Percentiles rank a stretch among this genome's conserved stretches.
phyloP scores from a whole-genome alignment of 176 grass and related monocot species.

The Eleusine coracana region DNA sequence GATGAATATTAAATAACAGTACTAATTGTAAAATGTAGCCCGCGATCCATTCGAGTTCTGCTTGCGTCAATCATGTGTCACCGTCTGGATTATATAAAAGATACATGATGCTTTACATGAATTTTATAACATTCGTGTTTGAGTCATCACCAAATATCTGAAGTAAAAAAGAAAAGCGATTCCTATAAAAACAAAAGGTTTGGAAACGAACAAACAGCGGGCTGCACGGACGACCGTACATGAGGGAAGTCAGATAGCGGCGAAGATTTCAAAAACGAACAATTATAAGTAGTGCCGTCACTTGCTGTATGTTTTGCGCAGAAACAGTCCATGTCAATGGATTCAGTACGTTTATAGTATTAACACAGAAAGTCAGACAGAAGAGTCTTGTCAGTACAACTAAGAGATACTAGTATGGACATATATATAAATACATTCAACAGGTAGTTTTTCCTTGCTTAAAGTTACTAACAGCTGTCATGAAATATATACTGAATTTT shows the following conservation, averaged over 20 bases:
- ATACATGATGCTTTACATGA: not conserved
- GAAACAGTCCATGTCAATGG: constrained; percentile 9
- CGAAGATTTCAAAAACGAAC: not conserved
- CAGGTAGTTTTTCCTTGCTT: too few species aligned
- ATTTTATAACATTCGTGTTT: not conserved
- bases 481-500: too few species aligned
- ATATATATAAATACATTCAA: too few species aligned
- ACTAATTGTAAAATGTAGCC: not conserved
- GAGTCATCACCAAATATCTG: not conserved
- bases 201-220: not conserved
- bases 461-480: too few species aligned
- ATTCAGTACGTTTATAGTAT: not conserved
- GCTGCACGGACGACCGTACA: constrained; percentile 40
- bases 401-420: too few species aligned
- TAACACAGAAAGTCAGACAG: not conserved
- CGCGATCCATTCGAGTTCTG: not conserved
- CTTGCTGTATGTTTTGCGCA: not conserved
- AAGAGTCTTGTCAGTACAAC: too few species aligned
- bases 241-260: constrained; percentile 22
- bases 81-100: not conserved
- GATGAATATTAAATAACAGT: too few species aligned
- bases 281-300: not conserved
- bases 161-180: not conserved
- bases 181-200: not conserved
- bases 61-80: not conserved